Conservation (phyloP, 2,329 filamentous ascomycete genomes). For the Leptosphaerulina australis region DNA sequence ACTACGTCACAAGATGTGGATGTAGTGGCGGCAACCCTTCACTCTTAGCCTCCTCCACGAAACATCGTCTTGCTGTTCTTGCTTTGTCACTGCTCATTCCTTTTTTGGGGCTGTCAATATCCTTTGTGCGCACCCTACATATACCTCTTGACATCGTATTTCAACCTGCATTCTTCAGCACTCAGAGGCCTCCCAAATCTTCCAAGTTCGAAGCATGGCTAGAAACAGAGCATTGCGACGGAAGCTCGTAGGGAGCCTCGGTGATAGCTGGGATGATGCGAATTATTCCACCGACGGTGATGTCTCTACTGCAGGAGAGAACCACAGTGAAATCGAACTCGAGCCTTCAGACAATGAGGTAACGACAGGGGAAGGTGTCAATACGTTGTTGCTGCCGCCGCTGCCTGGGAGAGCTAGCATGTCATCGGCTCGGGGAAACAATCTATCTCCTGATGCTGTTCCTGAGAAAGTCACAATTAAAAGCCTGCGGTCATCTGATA, state of each 20-base stretch:
- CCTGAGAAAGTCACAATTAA: slow-evolving; percentile 16
- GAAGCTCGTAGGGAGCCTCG: slow-evolving; percentile 35
- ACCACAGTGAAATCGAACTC: slow-evolving; percentile 35
- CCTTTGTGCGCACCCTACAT: not conserved
- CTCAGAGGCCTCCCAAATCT: not conserved
- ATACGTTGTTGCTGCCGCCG: slow-evolving; percentile 24
- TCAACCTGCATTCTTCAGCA: not conserved
- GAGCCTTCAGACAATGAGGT: slow-evolving; percentile 30
- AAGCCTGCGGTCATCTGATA: slow-evolving; percentile 9
- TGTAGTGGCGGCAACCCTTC: slow-evolving; percentile 29
- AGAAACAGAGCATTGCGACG: slow-evolving; percentile 24
- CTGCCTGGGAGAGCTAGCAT: slow-evolving; percentile 11
- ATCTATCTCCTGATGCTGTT: slow-evolving; percentile 12
- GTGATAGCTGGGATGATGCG: slow-evolving; percentile 45
- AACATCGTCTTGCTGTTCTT: slow-evolving; percentile 5
- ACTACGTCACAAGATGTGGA: slow-evolving; percentile 34
- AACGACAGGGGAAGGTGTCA: slow-evolving; percentile 18
- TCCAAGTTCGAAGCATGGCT: not conserved
- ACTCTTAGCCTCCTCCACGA: slow-evolving; percentile 28
- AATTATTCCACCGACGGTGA: slow-evolving; percentile 37
- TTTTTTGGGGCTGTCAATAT: not conserved
- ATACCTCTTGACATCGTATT: not conserved
- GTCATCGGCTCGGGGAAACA: slow-evolving; percentile 15
- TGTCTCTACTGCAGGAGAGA: slow-evolving; percentile 34
- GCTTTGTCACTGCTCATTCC: not conserved